Percentiles rank a stretch among this genome's conserved stretches.
phyloP scores from a whole-genome alignment of 2,329 filamentous ascomycete genomes.

The Ophiocordyceps camponoti-floridani region DNA sequence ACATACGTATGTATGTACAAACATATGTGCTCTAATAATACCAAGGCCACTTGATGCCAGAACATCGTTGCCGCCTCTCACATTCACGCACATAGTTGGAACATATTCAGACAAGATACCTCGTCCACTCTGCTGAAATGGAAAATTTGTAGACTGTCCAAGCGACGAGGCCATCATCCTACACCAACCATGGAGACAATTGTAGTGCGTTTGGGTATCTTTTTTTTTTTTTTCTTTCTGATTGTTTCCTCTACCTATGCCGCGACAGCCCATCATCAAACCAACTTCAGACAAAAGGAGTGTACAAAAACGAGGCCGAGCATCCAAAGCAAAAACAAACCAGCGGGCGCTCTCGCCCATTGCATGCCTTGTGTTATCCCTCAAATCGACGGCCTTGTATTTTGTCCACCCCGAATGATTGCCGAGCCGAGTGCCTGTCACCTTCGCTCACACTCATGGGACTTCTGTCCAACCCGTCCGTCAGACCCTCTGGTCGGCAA shows the following conservation, averaged over 20 bases:
- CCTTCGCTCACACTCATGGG: no score
- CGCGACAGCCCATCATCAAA: conserved; percentile 4
- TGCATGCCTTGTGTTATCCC: not conserved
- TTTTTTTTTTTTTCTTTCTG: conserved; percentile 15
- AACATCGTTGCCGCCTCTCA: not conserved
- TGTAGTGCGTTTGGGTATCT: conserved; percentile 12
- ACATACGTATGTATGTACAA: no score
- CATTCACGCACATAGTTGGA: not conserved
- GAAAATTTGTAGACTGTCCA: no score
- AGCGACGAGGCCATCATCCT: no score
- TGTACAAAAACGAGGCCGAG: conserved; percentile 10
- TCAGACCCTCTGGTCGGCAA: conserved; percentile 52
- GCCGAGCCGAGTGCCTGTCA: no score
- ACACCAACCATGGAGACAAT: not conserved
- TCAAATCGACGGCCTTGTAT: not conserved
- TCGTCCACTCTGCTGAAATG: no score
- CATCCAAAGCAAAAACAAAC: conserved; percentile 12
- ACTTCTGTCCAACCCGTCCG: not conserved
- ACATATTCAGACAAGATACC: no score
- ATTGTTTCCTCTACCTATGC: not conserved
- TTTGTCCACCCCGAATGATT: not conserved
- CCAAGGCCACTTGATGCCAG: not conserved
- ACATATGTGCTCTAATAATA: no score
- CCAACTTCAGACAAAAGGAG: conserved; percentile 9
- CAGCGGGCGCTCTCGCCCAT: not conserved